Conservation (phyloP, 768 basidiomycete species). For the Suillus plorans region DNA sequence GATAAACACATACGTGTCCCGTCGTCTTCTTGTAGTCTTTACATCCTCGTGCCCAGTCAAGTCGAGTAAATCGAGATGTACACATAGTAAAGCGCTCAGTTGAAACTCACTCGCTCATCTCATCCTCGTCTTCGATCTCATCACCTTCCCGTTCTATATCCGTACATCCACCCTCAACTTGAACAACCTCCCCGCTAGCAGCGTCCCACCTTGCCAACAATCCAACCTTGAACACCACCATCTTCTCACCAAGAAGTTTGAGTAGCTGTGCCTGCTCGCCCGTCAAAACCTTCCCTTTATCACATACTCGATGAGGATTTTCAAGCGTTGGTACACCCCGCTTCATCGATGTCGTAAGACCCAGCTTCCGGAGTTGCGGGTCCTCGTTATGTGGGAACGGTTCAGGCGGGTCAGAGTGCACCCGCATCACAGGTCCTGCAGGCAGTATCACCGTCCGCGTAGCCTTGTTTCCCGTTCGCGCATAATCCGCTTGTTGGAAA, state of each 20-base stretch:
- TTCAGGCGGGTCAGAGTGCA: conserved; percentile 76
- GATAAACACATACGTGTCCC: too few species aligned
- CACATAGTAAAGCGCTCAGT: background rate
- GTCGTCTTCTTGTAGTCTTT: too few species aligned
- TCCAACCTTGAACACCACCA: conserved; percentile 82
- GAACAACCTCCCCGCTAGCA: conserved; percentile 59
- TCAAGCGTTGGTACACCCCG: conserved; percentile 86
- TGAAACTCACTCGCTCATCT: conserved; percentile 51
- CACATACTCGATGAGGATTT: conserved; percentile 80
- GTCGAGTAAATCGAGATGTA: background rate
- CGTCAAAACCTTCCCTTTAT: conserved; percentile 75
- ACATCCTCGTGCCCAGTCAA: too few species aligned
- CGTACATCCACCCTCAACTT: conserved; percentile 47
- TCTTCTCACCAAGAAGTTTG: conserved; percentile 86
- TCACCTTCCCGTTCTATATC: conserved; percentile 31
- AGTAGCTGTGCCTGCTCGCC: conserved; percentile 89
- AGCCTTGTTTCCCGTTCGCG: conserved; percentile 82
- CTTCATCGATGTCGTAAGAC: conserved; percentile 80
- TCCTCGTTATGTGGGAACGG: conserved; percentile 98
- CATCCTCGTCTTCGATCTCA: conserved; percentile 41
- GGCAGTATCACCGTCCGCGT: conserved; percentile 74
- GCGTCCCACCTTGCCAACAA: conserved; percentile 74
- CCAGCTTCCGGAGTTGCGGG: conserved; percentile 91
- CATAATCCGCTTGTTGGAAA: conserved; percentile 89
- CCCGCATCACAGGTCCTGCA: conserved; percentile 81